These are phyloP conservation scores for Perkinsus marinus DNA, from an alignment of 169 alveolate species.

Conservation along the genomic window DNA sequence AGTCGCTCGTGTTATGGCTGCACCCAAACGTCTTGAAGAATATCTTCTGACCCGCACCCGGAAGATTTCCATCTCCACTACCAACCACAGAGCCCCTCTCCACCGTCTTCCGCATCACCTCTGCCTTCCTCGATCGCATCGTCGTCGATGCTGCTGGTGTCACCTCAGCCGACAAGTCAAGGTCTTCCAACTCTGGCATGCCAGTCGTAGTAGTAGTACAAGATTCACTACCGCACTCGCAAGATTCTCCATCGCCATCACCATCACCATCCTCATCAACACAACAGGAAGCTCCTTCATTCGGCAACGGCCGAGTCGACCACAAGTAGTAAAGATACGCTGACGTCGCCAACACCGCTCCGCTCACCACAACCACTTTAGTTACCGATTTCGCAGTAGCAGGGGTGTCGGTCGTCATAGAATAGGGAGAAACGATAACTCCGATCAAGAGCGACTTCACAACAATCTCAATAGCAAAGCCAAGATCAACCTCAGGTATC, in stretches of 20 bases:
- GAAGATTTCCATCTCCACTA: conserved; percentile 19
- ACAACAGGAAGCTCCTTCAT: neutral
- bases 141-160: neutral
- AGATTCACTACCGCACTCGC: neutral
- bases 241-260: neutral
- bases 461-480: too few species aligned
- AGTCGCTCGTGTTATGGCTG: conserved; percentile 89
- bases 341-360: neutral
- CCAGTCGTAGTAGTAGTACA: neutral
- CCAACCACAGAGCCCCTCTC: neutral
- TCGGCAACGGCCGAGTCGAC: neutral
- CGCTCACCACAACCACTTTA: neutral
- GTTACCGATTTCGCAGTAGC: neutral
- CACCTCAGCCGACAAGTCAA: neutral
- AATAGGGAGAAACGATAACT: too few species aligned
- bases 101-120: neutral
- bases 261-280: too few species aligned
- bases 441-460: too few species aligned
- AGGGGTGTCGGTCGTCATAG: too few species aligned
- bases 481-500: too few species aligned
- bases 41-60: conserved; percentile 62
- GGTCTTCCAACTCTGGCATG: neutral
- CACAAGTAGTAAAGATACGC: neutral
- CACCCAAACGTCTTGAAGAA: conserved; percentile 95
- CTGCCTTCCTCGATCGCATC: neutral